These are phyloP conservation scores for Yamadazyma endophytica DNA, from an alignment of 805 yeast species.

Conservation along the genomic window DNA sequence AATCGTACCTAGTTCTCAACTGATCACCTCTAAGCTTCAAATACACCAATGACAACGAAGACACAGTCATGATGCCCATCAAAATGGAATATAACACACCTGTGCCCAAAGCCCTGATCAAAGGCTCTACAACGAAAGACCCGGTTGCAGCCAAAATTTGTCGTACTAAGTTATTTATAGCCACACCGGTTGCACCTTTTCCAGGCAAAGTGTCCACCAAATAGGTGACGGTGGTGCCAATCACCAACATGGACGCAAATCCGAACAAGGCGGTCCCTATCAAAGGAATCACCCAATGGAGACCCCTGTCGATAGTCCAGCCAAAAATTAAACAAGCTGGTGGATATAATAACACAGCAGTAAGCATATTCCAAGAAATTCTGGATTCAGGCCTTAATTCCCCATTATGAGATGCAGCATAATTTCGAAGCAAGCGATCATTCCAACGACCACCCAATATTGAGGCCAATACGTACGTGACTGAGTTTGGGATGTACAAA, in stretches of 20 bases:
- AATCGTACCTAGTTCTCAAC: conserved; percentile 61
- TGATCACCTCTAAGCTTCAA: conserved; percentile 54
- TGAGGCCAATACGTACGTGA: conserved; percentile 71
- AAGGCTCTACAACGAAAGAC: conserved; percentile 71
- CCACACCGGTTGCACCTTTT: conserved; percentile 84
- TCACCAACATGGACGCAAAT: conserved; percentile 76
- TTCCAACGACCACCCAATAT: conserved; percentile 80
- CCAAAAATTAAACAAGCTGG: conserved; percentile 71
- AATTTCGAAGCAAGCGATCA: conserved; percentile 52
- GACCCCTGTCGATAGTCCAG: conserved; percentile 67
- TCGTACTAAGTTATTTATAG: conserved; percentile 71
- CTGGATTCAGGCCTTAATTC: conserved; percentile 72
- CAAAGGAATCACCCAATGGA: conserved; percentile 75
- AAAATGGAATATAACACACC: conserved; percentile 70
- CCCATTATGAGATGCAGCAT: conserved; percentile 59
- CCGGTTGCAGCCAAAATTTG: conserved; percentile 73
- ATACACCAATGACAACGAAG: conserved; percentile 39
- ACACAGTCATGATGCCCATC: conserved; percentile 50
- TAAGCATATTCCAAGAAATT: conserved; percentile 66
- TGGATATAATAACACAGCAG: conserved; percentile 62
- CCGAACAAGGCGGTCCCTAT: conserved; percentile 82
- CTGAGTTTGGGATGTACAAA: conserved; percentile 78
- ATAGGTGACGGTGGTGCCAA: conserved; percentile 77
- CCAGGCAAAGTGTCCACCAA: conserved; percentile 84
- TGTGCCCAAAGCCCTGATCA: conserved; percentile 59